Evolutionary conservation across 345 rosid species (phyloP).

Genomic region (Euclidium syriacum): DNA sequence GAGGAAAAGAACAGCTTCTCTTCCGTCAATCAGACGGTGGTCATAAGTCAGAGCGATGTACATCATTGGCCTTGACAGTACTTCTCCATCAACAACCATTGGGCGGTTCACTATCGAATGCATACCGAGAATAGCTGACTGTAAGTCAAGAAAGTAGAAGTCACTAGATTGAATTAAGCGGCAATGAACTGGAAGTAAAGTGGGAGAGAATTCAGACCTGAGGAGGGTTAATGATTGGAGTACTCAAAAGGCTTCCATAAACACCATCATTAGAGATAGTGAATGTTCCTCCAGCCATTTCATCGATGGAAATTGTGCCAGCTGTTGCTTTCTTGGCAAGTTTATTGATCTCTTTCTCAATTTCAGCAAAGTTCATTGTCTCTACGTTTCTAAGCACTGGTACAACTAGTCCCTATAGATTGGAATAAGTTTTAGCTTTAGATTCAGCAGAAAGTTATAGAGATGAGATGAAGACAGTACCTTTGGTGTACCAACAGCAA

Average conservation of each 20-base stretch:
- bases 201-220: conserved; percentile 42
- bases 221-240: conserved; percentile 85
- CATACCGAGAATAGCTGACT: conserved; percentile 88
- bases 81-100: conserved; percentile 66
- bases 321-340: conserved; percentile 72
- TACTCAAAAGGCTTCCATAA: conserved; percentile 76
- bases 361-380: conserved; percentile 71
- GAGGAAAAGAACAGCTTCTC: conserved; percentile 84
- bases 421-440: background rate
- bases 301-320: conserved; percentile 78
- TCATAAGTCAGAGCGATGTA: conserved; percentile 75
- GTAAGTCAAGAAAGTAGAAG: background rate
- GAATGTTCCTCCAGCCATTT: conserved; percentile 86
- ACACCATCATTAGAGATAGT: conserved; percentile 36
- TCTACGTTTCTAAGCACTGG: conserved; percentile 72
- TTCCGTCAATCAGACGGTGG: conserved; percentile 83
- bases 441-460: background rate
- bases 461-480: conserved; percentile 30
- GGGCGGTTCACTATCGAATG: conserved; percentile 79
- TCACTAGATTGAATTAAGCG: too few relatives aligned
- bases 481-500: conserved; percentile 88
- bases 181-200: background rate
- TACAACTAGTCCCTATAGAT: conserved; percentile 74
- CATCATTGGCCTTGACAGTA: conserved; percentile 78
- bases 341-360: conserved; percentile 67